phyloP scores from a whole-genome alignment of 2,329 filamentous ascomycete species.

The Curvularia hawaiiensis region DNA sequence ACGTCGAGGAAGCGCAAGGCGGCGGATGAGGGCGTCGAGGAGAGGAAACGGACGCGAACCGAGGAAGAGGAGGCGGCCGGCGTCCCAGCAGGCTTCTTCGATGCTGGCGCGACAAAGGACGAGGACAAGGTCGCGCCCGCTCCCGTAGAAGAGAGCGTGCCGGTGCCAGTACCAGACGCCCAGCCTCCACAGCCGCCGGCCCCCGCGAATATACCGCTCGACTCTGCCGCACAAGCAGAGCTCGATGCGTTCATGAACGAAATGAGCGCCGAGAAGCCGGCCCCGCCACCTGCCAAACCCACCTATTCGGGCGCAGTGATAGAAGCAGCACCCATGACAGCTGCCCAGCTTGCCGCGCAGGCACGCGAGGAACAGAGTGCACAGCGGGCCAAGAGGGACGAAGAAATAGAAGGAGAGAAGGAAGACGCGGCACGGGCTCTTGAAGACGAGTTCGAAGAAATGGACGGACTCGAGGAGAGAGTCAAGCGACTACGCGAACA shows the following conservation, averaged over 20 bases:
- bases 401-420: conserved; percentile 54
- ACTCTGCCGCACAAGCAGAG: conserved; percentile 38
- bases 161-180: conserved; percentile 7
- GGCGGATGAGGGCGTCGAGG: conserved; percentile 33
- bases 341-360: conserved; percentile 53
- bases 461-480: conserved; percentile 55
- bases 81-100: conserved; percentile 46
- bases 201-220: conserved; percentile 17
- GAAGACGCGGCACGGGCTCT: conserved; percentile 54
- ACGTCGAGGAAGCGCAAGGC: conserved; percentile 46
- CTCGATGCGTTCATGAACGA: conserved; percentile 62
- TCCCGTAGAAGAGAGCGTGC: conserved; percentile 6
- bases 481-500: conserved; percentile 53
- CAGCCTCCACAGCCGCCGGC: conserved; percentile 15
- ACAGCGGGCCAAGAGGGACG: conserved; percentile 50
- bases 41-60: conserved; percentile 42
- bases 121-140: conserved; percentile 13
- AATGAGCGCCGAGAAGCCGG: conserved; percentile 75
- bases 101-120: conserved; percentile 25
- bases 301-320: conserved; percentile 48
- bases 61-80: conserved; percentile 37
- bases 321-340: conserved; percentile 53
- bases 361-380: conserved; percentile 51
- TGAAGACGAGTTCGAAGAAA: conserved; percentile 57
- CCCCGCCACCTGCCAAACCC: conserved; percentile 73